These are phyloP conservation scores for Colletotrichum sp. DNA, from an alignment of 2,329 filamentous ascomycete species.

Conservation along the genomic window DNA sequence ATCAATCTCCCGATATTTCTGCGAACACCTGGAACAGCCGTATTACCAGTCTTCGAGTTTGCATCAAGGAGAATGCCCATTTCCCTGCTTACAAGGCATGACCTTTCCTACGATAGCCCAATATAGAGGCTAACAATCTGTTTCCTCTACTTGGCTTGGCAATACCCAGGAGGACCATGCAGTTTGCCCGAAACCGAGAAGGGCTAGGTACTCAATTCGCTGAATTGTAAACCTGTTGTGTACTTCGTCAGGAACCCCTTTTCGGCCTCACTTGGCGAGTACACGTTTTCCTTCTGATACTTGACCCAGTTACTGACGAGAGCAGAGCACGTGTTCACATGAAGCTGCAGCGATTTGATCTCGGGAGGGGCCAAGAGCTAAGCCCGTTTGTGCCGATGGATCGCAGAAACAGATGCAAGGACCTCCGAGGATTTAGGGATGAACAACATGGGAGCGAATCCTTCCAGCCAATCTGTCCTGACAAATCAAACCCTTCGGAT, in stretches of 20 bases:
- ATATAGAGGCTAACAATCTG: not conserved
- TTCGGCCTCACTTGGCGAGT: not conserved
- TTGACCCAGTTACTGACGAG: not conserved
- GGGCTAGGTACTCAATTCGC: not conserved
- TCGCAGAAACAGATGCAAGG: not conserved
- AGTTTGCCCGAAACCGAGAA: not conserved
- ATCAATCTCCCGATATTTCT: not conserved
- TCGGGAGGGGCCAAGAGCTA: not conserved
- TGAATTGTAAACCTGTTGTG: not conserved
- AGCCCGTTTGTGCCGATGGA: not conserved
- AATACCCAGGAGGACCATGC: not conserved
- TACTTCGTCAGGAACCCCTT: not conserved
- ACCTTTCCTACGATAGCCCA: not conserved
- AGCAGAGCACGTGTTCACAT: not conserved
- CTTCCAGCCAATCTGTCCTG: not conserved
- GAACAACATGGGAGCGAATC: not conserved
- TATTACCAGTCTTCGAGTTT: not conserved
- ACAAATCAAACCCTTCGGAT: not conserved
- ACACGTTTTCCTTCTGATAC: not conserved
- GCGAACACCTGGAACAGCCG: not conserved
- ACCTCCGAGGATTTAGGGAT: not conserved
- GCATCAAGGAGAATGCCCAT: not conserved
- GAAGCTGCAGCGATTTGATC: not conserved
- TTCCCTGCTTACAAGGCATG: not conserved
- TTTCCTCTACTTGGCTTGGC: not conserved